These are phyloP conservation scores for Tricholoma sp. DNA, from an alignment of 768 basidiomycete species.

Conservation along the genomic window DNA sequence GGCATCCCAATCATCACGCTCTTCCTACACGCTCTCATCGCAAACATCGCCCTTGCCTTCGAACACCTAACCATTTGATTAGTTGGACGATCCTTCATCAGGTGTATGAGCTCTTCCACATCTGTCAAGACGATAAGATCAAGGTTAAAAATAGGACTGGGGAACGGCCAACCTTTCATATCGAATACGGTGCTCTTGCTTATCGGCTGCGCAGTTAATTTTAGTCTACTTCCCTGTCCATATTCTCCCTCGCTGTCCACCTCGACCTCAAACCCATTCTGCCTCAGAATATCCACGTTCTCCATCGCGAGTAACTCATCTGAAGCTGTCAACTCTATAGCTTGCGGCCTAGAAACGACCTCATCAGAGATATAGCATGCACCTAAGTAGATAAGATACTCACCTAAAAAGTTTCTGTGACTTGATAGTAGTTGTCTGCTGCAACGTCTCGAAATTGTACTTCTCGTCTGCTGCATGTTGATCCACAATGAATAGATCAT, in stretches of 20 bases:
- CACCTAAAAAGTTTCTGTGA: constrained; percentile 83
- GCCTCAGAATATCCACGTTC: constrained; percentile 74
- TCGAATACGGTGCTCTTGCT: constrained; percentile 91
- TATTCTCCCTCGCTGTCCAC: constrained; percentile 40
- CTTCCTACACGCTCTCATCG: constrained; percentile 91
- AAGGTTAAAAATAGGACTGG: neutral
- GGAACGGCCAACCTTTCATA: constrained; percentile 58
- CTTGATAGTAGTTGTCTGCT: constrained; percentile 84
- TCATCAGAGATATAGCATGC: neutral
- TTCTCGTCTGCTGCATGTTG: constrained; percentile 99
- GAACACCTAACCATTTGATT: constrained; percentile 89
- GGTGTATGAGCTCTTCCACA: constrained; percentile 86
- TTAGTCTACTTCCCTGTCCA: constrained; percentile 41
- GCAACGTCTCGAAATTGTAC: constrained; percentile 95
- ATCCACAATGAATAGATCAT: constrained; percentile 95
- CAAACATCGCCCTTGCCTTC: constrained; percentile 94
- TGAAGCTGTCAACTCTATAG: constrained; percentile 79
- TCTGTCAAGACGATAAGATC: constrained; percentile 41
- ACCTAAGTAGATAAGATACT: constrained; percentile 16
- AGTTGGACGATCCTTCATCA: constrained; percentile 71
- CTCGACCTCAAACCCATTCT: constrained; percentile 87
- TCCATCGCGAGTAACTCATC: constrained; percentile 88
- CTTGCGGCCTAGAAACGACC: constrained; percentile 54
- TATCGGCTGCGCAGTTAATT: constrained; percentile 77
- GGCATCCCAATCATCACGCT: constrained; percentile 95